Evolutionary conservation across 2,329 filamentous ascomycete genomes (phyloP), one percentile per base, ranked within the genome.

Genomic region (Fusarium anthophilum): DNA sequence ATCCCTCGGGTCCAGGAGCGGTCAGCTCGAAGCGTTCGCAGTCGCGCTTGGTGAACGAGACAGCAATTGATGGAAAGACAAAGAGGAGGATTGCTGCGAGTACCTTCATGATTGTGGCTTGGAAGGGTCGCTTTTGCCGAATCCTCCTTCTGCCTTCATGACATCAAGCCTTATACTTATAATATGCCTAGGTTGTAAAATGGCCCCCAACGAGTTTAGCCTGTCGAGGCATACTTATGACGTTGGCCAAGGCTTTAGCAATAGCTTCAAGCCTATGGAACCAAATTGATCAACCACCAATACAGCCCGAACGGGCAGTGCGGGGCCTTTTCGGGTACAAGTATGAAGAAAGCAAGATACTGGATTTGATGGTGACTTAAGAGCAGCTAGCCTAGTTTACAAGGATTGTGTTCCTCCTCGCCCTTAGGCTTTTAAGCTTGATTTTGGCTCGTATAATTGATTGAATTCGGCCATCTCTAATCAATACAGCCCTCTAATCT

Each of bases 61-160:
- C 35, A 22, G 20, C 10, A 0, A 5, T 28, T 0, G 18, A 2
- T n/a, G 35, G 18, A n/a, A 54, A 38, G 1, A 2, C 7, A 24
- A 38, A 5, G 6, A 38, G 35, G 18, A 38, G 6, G 13, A 22
- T 13, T 13, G 2, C 7, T 22, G 2, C 5, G 8, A n/a, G 22
- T 6, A 2, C 0, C 7, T 38, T 54, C 51, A 54, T 38, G 13
- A 4, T 11, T 0, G 1, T 37, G n/a, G 4, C 32, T 35, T 2
- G 6, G 32, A 15, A 35, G 0, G 32, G 13, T 35, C 14, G 32
- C 32, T 35, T 35, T 35, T 35, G 8, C 32, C 32, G 0, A 8
- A 15, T 0, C 0, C 13, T 15, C 32, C 32, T 35, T 35, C 32
- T 15, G 32, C 1, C 6, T 35, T 35, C 0, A 35, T 8, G 32